Percentiles rank a stretch among this genome's conserved stretches.
These are phyloP conservation scores for Colletotrichum spinosum DNA, from an alignment of 2,329 filamentous ascomycete species.

Conservation along the genomic window DNA sequence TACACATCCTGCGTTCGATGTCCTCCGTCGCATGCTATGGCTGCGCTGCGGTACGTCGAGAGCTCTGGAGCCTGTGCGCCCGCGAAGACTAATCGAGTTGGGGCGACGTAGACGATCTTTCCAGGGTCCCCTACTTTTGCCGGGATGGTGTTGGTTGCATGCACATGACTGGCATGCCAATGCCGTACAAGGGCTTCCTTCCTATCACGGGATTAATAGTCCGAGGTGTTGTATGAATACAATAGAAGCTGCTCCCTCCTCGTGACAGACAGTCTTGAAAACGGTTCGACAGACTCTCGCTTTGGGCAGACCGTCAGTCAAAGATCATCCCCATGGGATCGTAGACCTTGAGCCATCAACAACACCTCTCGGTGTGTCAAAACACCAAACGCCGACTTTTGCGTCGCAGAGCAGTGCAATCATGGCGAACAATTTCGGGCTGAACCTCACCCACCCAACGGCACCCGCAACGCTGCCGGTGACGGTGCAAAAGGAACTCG, in stretches of 20 bases:
- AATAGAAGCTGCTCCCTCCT: no score
- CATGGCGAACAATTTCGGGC: conserved; percentile 9
- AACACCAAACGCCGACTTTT: not conserved
- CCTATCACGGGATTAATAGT: not conserved
- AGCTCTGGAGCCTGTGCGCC: conserved; percentile 19
- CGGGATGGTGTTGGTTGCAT: conserved; percentile 16
- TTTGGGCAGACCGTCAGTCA: not conserved
- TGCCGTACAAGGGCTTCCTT: not conserved
- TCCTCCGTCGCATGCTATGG: no score
- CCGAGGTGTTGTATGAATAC: no score
- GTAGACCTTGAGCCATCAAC: conserved; percentile 1
- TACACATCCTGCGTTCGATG: not conserved
- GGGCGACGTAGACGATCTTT: conserved; percentile 5
- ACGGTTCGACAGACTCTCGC: no score
- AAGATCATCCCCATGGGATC: not conserved
- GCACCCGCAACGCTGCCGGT: conserved; percentile 2
- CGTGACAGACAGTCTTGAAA: no score
- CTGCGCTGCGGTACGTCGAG: not conserved
- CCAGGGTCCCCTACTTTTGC: conserved; percentile 17
- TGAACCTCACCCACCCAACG: conserved; percentile 9
- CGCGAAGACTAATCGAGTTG: conserved; percentile 15
- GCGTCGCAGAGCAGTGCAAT: conserved; percentile 1
- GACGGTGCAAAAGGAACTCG: conserved; percentile 16
- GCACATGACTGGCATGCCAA: not conserved
- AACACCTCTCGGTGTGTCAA: not conserved